Evolutionary conservation across 1,284 basidiomycete species (phyloP).

Genomic region (Microbotryum scabiosae): DNA sequence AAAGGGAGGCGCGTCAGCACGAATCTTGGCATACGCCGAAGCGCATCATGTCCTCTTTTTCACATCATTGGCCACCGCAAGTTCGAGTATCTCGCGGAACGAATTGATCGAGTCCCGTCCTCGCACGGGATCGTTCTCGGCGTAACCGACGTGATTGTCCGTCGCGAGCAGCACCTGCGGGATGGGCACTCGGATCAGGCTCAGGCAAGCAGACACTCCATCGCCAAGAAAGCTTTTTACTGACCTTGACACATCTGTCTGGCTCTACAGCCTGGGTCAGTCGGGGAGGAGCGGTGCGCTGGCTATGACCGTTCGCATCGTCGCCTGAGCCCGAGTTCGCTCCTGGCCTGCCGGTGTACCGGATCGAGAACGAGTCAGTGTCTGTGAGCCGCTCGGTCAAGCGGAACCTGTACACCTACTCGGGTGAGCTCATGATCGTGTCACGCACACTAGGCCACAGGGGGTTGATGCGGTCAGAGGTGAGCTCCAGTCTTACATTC

Average conservation of each 20-base stretch:
- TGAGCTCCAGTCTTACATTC: no score
- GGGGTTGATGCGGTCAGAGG: no score
- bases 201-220: no score
- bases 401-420: no score
- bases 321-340: no score
- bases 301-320: no score
- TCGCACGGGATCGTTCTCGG: slow-evolving; percentile 87
- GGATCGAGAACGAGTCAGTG: no score
- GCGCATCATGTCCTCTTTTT: slow-evolving; percentile 34
- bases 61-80: slow-evolving; percentile 80
- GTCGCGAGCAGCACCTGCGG: slow-evolving; percentile 44
- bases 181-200: slow-evolving; percentile 3
- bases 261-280: not conserved
- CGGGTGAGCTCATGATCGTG: no score
- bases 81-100: slow-evolving; percentile 84
- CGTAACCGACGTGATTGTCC: slow-evolving; percentile 92
- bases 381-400: no score
- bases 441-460: no score
- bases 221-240: no score
- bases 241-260: slow-evolving; percentile 7
- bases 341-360: no score
- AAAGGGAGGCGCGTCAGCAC: not conserved
- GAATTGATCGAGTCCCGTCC: slow-evolving; percentile 93
- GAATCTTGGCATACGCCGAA: not conserved
- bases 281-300: not conserved